These are phyloP conservation scores for Violaceomyces palustris DNA, from an alignment of 1,284 basidiomycete species.

Conservation along the genomic window DNA sequence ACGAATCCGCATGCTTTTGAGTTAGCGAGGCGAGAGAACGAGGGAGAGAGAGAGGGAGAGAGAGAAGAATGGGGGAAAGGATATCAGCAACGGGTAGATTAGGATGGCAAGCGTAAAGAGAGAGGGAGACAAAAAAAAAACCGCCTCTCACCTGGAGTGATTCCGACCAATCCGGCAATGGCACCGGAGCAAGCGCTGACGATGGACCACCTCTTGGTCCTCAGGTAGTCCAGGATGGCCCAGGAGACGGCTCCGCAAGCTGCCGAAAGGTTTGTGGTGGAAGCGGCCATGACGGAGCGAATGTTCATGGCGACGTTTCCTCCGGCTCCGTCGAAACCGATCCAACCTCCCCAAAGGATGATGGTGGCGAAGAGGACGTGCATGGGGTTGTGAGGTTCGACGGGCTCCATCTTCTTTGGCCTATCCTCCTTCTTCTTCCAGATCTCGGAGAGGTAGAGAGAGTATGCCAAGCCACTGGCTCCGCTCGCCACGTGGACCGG, in stretches of 20 bases:
- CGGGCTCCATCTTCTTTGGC: neutral
- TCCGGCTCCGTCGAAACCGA: neutral
- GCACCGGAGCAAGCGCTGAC: neutral
- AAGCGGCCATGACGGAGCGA: neutral
- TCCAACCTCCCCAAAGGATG: neutral
- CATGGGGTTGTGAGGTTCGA: neutral
- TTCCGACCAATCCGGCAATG: slow-evolving; percentile 1
- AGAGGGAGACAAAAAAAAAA: too few relatives aligned
- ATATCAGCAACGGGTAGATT: too few relatives aligned
- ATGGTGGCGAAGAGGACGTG: neutral
- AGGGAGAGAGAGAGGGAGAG: too few relatives aligned
- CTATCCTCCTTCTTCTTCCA: too few relatives aligned
- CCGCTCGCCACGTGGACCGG: neutral
- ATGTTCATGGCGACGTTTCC: slow-evolving; percentile 1
- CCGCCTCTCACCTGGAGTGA: too few relatives aligned
- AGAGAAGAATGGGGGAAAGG: too few relatives aligned
- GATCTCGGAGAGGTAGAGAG: neutral
- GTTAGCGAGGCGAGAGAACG: too few relatives aligned
- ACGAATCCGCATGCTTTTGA: slow-evolving; percentile 1
- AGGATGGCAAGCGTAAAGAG: too few relatives aligned
- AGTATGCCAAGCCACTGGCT: neutral
- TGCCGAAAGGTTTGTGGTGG: neutral
- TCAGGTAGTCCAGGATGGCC: neutral
- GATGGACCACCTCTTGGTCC: slow-evolving; percentile 1
- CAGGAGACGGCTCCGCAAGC: neutral